Evolutionary conservation across 23 red algal species (phyloP).

Genomic region (Gracilaria gracilis): DNA sequence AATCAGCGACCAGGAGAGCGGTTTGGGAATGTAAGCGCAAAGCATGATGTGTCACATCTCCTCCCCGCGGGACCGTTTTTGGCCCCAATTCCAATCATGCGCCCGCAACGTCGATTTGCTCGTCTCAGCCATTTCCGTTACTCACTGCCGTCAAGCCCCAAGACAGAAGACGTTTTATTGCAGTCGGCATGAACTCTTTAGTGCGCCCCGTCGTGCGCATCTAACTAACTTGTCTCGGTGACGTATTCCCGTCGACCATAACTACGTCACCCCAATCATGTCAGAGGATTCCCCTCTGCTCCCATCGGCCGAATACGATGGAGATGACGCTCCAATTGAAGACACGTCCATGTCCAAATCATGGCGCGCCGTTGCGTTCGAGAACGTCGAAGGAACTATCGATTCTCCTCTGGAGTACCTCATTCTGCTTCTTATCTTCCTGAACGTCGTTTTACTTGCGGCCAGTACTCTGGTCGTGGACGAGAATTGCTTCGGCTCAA

Average conservation of each 20-base stretch:
- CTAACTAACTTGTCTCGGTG: neutral
- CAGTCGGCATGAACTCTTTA: neutral
- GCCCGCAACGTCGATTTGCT: neutral
- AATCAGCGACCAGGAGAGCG: neutral
- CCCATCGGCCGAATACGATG: neutral
- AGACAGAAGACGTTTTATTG: neutral
- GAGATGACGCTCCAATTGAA: conserved; percentile 16
- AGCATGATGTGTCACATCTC: neutral
- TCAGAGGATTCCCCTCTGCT: conserved; percentile 50
- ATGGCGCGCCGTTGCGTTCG: conserved; percentile 59
- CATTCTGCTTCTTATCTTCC: conserved; percentile 75
- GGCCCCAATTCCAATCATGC: neutral
- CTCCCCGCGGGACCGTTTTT: neutral
- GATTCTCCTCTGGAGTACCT: conserved; percentile 80
- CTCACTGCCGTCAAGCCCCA: neutral
- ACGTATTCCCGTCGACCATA: neutral
- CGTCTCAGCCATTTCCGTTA: conserved; percentile 9
- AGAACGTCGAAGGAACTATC: conserved; percentile 81
- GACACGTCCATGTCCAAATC: conserved; percentile 8
- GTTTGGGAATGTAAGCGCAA: conserved; percentile 24
- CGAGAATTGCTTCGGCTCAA: conserved; percentile 54
- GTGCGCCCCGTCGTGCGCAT: neutral
- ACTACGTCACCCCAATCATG: conserved; percentile 13
- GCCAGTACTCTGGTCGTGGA: conserved; percentile 61
- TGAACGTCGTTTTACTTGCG: conserved; percentile 73